These are phyloP conservation scores for Naumovozyma dairenensis DNA, from an alignment of 805 yeast genomes.

Conservation along the genomic window DNA sequence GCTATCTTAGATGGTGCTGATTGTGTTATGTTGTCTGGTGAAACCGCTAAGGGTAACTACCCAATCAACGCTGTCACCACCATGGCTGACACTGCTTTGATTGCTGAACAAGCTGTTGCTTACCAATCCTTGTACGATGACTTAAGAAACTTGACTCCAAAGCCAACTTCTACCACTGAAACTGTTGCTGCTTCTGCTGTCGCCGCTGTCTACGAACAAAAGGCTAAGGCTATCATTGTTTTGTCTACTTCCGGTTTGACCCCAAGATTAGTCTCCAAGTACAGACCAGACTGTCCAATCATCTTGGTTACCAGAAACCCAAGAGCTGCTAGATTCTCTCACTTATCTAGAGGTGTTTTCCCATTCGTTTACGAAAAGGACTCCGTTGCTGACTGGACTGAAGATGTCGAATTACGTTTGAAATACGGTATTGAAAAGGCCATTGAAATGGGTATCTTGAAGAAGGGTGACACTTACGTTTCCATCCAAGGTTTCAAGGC, in stretches of 20 bases:
- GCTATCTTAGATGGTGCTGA: constrained; percentile 99
- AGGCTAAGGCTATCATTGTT: constrained; percentile 93
- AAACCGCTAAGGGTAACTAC: constrained; percentile 98
- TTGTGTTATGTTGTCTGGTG: constrained; percentile 99
- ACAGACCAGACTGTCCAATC: constrained; percentile 95
- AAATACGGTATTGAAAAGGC: constrained; percentile 90
- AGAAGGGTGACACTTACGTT: constrained; percentile 80
- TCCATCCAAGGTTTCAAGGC: constrained; percentile 98
- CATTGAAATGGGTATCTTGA: constrained; percentile 71
- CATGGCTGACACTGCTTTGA: constrained; percentile 96
- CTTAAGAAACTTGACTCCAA: constrained; percentile 71
- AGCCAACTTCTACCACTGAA: constrained; percentile 89
- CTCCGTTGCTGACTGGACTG: constrained; percentile 72
- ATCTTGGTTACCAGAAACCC: constrained; percentile 96
- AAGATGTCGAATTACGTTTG: constrained; percentile 91
- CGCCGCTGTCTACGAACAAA: constrained; percentile 90
- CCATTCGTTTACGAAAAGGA: constrained; percentile 76
- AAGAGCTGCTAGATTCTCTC: constrained; percentile 88
- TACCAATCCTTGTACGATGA: constrained; percentile 79
- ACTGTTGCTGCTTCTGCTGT: constrained; percentile 97
- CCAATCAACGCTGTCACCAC: constrained; percentile 95
- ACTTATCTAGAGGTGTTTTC: constrained; percentile 96
- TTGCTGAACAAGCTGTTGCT: constrained; percentile 95
- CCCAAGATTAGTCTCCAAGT: constrained; percentile 92
- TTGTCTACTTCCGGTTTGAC: constrained; percentile 92